Conservation (phyloP, 1,284 basidiomycete species). For the Ceratorhiza oryzae-sativae region DNA sequence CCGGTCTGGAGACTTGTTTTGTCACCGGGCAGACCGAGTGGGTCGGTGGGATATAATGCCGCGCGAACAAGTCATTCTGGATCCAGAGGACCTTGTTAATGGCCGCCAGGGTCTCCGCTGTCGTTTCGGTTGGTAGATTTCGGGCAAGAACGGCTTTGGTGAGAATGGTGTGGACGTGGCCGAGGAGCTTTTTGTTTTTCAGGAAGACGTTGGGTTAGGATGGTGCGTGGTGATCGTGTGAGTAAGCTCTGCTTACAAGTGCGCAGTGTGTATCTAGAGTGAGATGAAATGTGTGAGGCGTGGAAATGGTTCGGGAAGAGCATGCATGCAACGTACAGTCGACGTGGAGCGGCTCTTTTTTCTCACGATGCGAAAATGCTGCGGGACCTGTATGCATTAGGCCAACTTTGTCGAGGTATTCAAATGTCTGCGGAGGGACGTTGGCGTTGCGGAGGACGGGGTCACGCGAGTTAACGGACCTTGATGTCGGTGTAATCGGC, state of each 20-base stretch:
- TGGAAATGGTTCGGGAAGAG: neutral
- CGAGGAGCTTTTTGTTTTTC: constrained; percentile 29
- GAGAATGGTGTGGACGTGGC: constrained; percentile 31
- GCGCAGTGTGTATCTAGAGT: constrained; percentile 40
- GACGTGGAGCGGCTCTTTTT: constrained; percentile 43
- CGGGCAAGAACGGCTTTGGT: constrained; percentile 35
- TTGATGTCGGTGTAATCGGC: constrained; percentile 39
- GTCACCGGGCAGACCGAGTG: neutral
- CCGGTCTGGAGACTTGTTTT: neutral
- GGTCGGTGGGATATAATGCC: constrained; percentile 39
- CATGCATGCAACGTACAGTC: constrained; percentile 35
- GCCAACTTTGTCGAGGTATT: constrained; percentile 40
- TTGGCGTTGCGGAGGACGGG: constrained; percentile 4
- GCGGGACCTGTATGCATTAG: constrained; percentile 43
- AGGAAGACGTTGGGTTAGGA: neutral
- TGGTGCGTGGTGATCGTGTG: neutral
- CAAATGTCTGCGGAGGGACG: constrained; percentile 34
- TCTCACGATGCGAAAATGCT: constrained; percentile 43
- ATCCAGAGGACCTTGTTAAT: constrained; percentile 43
- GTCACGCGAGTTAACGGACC: neutral
- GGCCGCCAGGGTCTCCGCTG: constrained; percentile 18
- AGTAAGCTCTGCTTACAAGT: constrained; percentile 16
- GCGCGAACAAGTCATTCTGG: constrained; percentile 43
- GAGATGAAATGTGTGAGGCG: neutral
- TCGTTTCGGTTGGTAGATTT: constrained; percentile 36